These are phyloP conservation scores for Solanum gracilifrons DNA, from an alignment of 257 asterid genomes.

Conservation along the genomic window DNA sequence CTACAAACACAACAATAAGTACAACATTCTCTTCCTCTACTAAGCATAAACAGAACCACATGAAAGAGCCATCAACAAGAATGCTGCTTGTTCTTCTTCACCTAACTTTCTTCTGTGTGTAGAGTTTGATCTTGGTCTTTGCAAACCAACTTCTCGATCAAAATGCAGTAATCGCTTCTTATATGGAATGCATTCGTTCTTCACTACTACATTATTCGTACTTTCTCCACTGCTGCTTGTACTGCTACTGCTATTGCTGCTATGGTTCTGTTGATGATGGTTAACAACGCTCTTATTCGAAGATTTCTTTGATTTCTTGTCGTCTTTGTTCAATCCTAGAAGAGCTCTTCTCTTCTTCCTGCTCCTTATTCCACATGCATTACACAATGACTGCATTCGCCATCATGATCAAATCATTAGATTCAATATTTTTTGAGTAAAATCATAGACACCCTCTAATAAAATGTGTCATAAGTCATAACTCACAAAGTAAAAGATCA, in stretches of 20 bases:
- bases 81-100: conserved; percentile 89
- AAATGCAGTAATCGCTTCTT: conserved; percentile 37
- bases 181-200: conserved; percentile 26
- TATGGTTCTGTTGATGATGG: not conserved
- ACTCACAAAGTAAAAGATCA: not conserved
- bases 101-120: conserved; percentile 57
- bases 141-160: conserved; percentile 58
- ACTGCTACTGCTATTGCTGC: conserved; percentile 13
- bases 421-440: not conserved
- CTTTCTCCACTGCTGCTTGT: conserved; percentile 53
- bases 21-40: not conserved
- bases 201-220: conserved; percentile 13
- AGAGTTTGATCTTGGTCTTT: conserved; percentile 67
- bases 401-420: not conserved
- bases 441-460: not conserved
- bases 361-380: conserved; percentile 97
- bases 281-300: not conserved
- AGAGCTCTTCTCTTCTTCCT: conserved; percentile 87
- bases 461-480: not conserved
- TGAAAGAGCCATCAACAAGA: conserved; percentile 77
- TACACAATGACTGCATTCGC: conserved; percentile 68
- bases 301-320: conserved; percentile 20
- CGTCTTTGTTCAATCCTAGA: conserved; percentile 61
- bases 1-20: not conserved
- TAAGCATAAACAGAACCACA: conserved; percentile 91